Percentiles rank a stretch among this genome's conserved stretches.
Evolutionary conservation across 495 filamentous ascomycete species (phyloP).

Genomic region (Lophiotrema nucula): DNA sequence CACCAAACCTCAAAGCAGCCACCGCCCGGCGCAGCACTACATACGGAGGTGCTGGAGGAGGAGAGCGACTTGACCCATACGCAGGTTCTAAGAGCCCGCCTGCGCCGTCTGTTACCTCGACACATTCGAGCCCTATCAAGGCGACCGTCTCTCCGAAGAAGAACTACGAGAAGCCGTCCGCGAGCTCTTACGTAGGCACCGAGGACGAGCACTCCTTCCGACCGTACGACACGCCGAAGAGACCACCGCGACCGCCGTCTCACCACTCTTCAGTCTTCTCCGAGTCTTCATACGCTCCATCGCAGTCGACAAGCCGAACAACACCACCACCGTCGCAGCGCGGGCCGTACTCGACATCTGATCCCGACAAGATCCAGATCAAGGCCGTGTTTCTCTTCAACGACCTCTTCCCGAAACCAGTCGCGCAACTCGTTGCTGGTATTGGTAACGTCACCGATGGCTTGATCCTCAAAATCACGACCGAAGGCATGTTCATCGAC

Average conservation of each 20-base stretch:
- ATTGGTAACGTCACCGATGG: constrained; percentile 79
- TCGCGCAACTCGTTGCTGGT: constrained; percentile 76
- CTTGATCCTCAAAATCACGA: constrained; percentile 77
- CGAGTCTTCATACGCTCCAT: constrained; percentile 80
- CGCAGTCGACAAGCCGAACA: constrained; percentile 74
- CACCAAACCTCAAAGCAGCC: constrained; percentile 23
- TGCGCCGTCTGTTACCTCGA: constrained; percentile 39
- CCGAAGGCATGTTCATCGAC: constrained; percentile 93
- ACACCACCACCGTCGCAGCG: constrained; percentile 78
- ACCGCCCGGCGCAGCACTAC: constrained; percentile 35
- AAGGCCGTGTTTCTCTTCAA: constrained; percentile 88
- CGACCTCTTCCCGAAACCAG: constrained; percentile 76
- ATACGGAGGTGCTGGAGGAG: constrained; percentile 34
- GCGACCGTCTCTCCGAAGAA: constrained; percentile 51
- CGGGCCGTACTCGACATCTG: constrained; percentile 74
- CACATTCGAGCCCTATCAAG: constrained; percentile 33
- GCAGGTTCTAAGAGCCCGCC: constrained; percentile 35
- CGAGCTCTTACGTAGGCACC: constrained; percentile 64
- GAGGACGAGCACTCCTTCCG: constrained; percentile 69
- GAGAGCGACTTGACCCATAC: constrained; percentile 35
- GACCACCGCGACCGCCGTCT: constrained; percentile 42
- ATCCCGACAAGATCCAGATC: constrained; percentile 93
- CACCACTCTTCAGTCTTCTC: constrained; percentile 75
- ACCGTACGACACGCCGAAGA: constrained; percentile 74
- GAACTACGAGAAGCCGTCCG: constrained; percentile 58